These are phyloP conservation scores for Coemansia sp. DNA, from an alignment of 192 early-diverging fungal genomes.

Conservation along the genomic window DNA sequence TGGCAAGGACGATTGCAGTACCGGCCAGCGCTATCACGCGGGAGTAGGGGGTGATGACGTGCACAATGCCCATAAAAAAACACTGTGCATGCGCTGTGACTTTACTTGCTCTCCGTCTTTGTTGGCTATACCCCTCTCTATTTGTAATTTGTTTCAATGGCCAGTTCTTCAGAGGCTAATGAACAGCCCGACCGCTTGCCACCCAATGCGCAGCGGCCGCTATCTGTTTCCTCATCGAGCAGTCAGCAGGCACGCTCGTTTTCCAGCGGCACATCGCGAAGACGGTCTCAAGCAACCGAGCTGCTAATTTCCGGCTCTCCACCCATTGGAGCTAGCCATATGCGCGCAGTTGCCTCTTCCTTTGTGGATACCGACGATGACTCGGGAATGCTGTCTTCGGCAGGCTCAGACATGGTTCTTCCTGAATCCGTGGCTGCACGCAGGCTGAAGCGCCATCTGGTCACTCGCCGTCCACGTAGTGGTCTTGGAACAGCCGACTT, in stretches of 20 bases:
- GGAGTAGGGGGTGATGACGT: too few relatives aligned
- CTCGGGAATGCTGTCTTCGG: background rate
- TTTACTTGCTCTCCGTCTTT: too few relatives aligned
- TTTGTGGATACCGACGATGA: constrained; percentile 16
- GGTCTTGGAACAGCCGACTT: constrained; percentile 22
- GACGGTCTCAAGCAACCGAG: constrained; percentile 33
- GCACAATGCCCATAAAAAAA: too few relatives aligned
- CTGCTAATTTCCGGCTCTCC: constrained; percentile 28
- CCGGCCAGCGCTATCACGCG: too few relatives aligned
- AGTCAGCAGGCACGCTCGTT: constrained; percentile 12
- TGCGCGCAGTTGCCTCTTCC: background rate
- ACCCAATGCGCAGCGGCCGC: constrained; percentile 32
- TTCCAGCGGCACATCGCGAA: constrained; percentile 12
- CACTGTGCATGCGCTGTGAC: too few relatives aligned
- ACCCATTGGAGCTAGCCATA: constrained; percentile 12
- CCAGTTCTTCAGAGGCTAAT: constrained; percentile 3
- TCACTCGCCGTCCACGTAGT: constrained; percentile 54
- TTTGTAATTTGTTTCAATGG: too few relatives aligned
- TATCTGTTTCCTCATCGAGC: constrained; percentile 10
- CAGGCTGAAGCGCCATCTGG: constrained; percentile 68
- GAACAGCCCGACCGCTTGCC: constrained; percentile 24
- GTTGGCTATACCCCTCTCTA: too few relatives aligned
- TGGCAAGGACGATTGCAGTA: too few relatives aligned
- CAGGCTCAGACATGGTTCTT: constrained; percentile 31
- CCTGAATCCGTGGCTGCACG: constrained; percentile 56